phyloP scores from a whole-genome alignment of 176 grass and related monocot genomes.

The Dendrocalamus sinicus region DNA sequence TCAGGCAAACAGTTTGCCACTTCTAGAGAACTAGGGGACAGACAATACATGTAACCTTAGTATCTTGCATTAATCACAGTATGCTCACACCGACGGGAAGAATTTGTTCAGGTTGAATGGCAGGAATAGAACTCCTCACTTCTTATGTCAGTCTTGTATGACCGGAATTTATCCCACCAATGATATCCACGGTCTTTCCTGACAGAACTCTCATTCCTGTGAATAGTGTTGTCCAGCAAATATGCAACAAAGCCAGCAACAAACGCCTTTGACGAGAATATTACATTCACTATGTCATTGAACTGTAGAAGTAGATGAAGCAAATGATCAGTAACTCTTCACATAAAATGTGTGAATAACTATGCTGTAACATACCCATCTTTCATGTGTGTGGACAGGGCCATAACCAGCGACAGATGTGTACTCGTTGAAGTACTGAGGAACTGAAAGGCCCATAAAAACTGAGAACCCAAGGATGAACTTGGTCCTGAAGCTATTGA shows the following conservation, averaged over 20 bases:
- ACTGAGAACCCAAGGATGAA: conserved; percentile 97
- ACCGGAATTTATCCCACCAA: conserved; percentile 96
- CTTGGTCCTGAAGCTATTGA: conserved; percentile 95
- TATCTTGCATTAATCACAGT: conserved; percentile 27
- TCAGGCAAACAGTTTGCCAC: conserved; percentile 39
- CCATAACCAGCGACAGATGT: conserved; percentile 94
- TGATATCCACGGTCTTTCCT: conserved; percentile 88
- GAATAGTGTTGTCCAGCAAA: conserved; percentile 85
- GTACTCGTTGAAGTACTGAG: conserved; percentile 99
- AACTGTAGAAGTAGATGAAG: conserved; percentile 60
- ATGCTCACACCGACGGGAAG: conserved; percentile 90
- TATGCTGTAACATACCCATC: conserved; percentile 69
- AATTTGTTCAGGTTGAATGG: conserved; percentile 97
- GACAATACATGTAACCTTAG: conserved; percentile 25
- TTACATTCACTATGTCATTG: conserved; percentile 93
- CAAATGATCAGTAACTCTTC: conserved; percentile 15
- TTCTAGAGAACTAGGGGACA: conserved; percentile 44
- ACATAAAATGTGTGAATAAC: neutral
- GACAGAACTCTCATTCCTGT: conserved; percentile 54
- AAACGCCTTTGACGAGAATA: conserved; percentile 95
- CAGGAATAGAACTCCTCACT: conserved; percentile 95
- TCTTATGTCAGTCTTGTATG: conserved; percentile 77
- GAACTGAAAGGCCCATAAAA: conserved; percentile 96
- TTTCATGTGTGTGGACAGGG: conserved; percentile 79
- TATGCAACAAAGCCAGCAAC: conserved; percentile 88